Percentiles rank a stretch among this genome's conserved stretches.
phyloP scores from a whole-genome alignment of 345 rosid genomes.

The Euphorbia pulcherrima region DNA sequence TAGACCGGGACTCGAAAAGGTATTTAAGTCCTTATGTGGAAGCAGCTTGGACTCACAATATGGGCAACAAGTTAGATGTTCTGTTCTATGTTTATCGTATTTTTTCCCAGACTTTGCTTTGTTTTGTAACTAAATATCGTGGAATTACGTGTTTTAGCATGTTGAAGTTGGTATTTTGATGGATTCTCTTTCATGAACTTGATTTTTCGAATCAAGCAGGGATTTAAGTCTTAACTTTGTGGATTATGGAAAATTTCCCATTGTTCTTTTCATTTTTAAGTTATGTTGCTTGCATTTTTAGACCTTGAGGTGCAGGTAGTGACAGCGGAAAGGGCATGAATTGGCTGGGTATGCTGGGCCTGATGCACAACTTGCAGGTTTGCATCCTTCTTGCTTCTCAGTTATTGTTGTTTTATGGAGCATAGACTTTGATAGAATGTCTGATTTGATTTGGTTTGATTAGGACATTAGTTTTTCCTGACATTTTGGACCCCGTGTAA shows the following conservation, averaged over 20 bases:
- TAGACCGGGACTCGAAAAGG: too few relatives aligned
- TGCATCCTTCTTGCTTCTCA: too few relatives aligned
- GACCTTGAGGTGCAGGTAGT: too few relatives aligned
- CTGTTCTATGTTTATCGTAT: slow-evolving; percentile 4
- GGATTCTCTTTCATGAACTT: background rate
- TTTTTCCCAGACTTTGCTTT: slow-evolving; percentile 6
- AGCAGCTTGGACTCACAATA: slow-evolving; percentile 5
- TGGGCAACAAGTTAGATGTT: slow-evolving; percentile 12
- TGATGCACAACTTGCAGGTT: too few relatives aligned
- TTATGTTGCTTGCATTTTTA: too few relatives aligned
- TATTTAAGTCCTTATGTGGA: background rate
- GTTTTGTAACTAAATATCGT: slow-evolving; percentile 8
- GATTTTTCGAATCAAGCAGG: background rate
- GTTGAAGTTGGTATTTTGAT: slow-evolving; percentile 6
- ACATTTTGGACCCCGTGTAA: too few relatives aligned
- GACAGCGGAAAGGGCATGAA: too few relatives aligned
- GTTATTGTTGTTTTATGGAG: background rate
- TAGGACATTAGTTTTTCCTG: too few relatives aligned
- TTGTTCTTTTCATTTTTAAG: background rate
- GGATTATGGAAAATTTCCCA: background rate
- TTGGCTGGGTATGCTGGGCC: too few relatives aligned
- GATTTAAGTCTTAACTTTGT: background rate
- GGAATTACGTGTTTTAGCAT: background rate
- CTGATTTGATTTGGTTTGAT: background rate
- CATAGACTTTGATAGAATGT: background rate